Conservation (phyloP, 129 eudicot species). For the Lactuca saligna region DNA sequence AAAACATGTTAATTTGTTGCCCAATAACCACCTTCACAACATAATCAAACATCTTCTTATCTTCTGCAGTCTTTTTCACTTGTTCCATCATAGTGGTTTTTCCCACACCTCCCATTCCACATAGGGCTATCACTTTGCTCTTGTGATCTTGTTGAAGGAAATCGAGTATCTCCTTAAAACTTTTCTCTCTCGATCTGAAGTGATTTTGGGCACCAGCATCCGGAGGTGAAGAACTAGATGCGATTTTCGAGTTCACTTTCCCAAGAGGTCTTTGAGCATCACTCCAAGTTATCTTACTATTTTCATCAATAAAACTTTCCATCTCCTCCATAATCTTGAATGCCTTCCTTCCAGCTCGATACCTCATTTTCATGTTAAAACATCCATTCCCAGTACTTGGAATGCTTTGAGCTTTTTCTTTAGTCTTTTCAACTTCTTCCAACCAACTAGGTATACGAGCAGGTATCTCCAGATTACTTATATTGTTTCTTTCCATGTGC, state of each 20-base stretch:
- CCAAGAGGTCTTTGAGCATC: constrained; percentile 8
- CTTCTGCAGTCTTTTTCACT: not conserved
- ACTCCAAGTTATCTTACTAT: not conserved
- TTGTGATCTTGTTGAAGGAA: constrained; percentile 11
- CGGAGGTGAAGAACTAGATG: not conserved
- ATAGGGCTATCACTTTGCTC: constrained; percentile 7
- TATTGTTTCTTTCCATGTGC: not conserved
- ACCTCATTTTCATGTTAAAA: constrained; percentile 14
- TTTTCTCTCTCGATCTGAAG: constrained; percentile 6
- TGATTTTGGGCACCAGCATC: not conserved
- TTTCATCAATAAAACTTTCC: not conserved
- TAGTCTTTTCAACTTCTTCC: constrained; percentile 9
- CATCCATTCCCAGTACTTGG: not conserved
- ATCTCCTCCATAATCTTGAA: not conserved
- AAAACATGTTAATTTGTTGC: not conserved
- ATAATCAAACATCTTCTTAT: not conserved
- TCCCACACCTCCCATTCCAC: constrained; percentile 29
- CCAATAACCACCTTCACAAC: constrained; percentile 15
- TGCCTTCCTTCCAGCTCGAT: not conserved
- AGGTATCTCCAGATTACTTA: constrained; percentile 4
- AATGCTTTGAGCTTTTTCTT: constrained; percentile 1
- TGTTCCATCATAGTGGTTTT: constrained; percentile 32
- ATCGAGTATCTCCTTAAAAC: not conserved
- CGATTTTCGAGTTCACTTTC: not conserved
- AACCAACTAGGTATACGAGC: constrained; percentile 14